Conservation (phyloP, 1,284 basidiomycete genomes). For the Fomitopsis pinicola region DNA sequence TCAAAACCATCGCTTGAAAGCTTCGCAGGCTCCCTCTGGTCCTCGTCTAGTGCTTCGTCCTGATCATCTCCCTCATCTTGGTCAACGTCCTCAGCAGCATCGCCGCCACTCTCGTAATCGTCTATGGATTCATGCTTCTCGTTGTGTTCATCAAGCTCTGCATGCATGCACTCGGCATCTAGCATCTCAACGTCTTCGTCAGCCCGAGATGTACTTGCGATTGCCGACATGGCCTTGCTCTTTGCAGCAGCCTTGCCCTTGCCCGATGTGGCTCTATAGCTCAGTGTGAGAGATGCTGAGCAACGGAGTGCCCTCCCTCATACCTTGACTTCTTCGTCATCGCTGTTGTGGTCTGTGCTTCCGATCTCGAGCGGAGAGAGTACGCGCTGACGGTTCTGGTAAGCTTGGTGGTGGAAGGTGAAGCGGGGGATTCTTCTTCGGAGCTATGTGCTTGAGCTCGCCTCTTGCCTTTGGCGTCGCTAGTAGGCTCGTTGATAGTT, state of each 20-base stretch:
- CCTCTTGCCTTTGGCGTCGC: slow-evolving; percentile 81
- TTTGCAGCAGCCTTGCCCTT: slow-evolving; percentile 66
- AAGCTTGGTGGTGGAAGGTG: slow-evolving; percentile 48
- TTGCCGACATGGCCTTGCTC: slow-evolving; percentile 50
- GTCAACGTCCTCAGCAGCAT: slow-evolving; percentile 36
- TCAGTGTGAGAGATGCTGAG: slow-evolving; percentile 6
- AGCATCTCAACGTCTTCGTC: slow-evolving; percentile 77
- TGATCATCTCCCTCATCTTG: slow-evolving; percentile 40
- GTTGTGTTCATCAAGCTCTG: slow-evolving; percentile 50
- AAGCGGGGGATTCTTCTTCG: slow-evolving; percentile 54
- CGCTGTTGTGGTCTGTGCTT: slow-evolving; percentile 38
- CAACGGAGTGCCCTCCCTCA: slow-evolving; percentile 17
- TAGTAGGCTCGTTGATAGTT: slow-evolving; percentile 69
- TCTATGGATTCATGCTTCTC: slow-evolving; percentile 30
- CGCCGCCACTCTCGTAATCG: slow-evolving; percentile 39
- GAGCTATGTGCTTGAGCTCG: slow-evolving; percentile 70
- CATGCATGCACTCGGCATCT: slow-evolving; percentile 59
- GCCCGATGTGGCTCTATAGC: slow-evolving; percentile 36
- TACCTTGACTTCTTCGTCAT: slow-evolving; percentile 77
- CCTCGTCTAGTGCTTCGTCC: slow-evolving; percentile 40
- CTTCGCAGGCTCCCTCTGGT: slow-evolving; percentile 29
- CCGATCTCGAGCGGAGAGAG: slow-evolving; percentile 60
- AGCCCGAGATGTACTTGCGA: slow-evolving; percentile 52
- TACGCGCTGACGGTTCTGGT: slow-evolving; percentile 46
- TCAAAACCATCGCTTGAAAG: slow-evolving; percentile 48